These are phyloP conservation scores for Termitomyces sp. DNA, from an alignment of 768 basidiomycete species.

Conservation along the genomic window DNA sequence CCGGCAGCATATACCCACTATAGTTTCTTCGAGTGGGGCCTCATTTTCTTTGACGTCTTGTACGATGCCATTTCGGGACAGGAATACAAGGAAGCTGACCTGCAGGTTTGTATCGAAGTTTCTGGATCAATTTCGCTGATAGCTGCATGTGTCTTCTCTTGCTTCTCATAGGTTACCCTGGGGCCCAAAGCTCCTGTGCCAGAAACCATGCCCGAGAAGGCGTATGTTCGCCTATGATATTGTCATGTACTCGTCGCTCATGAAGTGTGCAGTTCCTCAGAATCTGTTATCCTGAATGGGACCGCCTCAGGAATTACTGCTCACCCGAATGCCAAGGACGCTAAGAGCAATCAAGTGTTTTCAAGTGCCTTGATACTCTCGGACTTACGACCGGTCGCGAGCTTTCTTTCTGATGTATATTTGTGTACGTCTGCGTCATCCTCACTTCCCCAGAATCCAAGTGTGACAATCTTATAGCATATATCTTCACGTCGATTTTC, in stretches of 20 bases:
- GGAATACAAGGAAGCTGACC: slow-evolving; percentile 49
- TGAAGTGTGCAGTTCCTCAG: slow-evolving; percentile 9
- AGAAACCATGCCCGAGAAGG: background rate
- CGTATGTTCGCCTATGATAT: background rate
- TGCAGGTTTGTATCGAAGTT: slow-evolving; percentile 38
- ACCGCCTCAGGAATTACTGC: background rate
- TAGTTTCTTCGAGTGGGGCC: slow-evolving; percentile 83
- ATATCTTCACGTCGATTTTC: slow-evolving; percentile 78
- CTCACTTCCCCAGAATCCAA: background rate
- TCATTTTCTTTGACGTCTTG: slow-evolving; percentile 67
- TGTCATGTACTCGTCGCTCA: background rate
- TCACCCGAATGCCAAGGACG: background rate
- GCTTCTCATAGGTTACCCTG: slow-evolving; percentile 21
- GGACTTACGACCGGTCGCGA: slow-evolving; percentile 16
- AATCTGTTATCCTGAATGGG: background rate
- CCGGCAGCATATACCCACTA: slow-evolving; percentile 76
- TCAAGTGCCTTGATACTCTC: background rate
- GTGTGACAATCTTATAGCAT: slow-evolving; percentile 37
- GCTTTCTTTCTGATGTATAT: slow-evolving; percentile 41
- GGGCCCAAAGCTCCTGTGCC: slow-evolving; percentile 6
- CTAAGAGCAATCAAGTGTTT: background rate
- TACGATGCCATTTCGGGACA: slow-evolving; percentile 64
- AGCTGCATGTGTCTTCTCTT: background rate
- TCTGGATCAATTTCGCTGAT: background rate
- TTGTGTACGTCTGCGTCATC: slow-evolving; percentile 39